phyloP scores from a whole-genome alignment of 78 protist genomes.

The Guillardia theta region DNA sequence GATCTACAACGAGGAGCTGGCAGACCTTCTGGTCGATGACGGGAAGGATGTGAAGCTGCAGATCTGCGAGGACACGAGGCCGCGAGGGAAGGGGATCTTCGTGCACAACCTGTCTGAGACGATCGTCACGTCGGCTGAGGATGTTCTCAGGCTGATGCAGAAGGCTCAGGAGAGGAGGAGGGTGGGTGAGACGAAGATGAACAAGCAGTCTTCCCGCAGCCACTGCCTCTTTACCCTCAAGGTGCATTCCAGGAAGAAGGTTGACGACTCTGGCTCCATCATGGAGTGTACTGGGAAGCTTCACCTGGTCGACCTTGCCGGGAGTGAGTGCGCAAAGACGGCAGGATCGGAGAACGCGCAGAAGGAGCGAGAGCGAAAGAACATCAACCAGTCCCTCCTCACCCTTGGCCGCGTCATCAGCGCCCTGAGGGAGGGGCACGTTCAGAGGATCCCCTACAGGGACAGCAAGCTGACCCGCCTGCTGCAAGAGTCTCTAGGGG shows the following conservation, averaged over 20 bases:
- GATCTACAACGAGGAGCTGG: constrained; percentile 57
- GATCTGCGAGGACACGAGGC: not conserved
- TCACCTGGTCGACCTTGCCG: constrained; percentile 59
- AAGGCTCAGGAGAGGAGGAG: constrained; percentile 39
- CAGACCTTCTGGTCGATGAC: constrained; percentile 34
- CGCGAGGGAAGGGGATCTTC: constrained; percentile 25
- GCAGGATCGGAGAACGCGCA: constrained; percentile 23
- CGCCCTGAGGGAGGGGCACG: not conserved
- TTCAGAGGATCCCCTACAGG: constrained; percentile 52
- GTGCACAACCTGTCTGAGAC: constrained; percentile 20
- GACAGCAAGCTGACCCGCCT: constrained; percentile 62
- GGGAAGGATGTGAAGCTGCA: not conserved
- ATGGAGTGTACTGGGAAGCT: constrained; percentile 55
- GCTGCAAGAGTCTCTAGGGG: constrained; percentile 58
- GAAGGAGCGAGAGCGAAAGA: constrained; percentile 52
- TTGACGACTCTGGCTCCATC: not conserved
- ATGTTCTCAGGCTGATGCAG: constrained; percentile 25
- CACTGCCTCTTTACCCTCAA: constrained; percentile 54
- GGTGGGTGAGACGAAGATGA: constrained; percentile 61
- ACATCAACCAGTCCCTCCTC: constrained; percentile 61
- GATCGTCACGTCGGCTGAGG: not conserved
- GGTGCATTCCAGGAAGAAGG: not conserved
- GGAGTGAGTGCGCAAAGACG: constrained; percentile 54
- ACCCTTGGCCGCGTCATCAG: constrained; percentile 51
- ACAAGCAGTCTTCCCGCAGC: constrained; percentile 51